Conservation (phyloP, 805 yeast species). For the Candida patagonica region DNA sequence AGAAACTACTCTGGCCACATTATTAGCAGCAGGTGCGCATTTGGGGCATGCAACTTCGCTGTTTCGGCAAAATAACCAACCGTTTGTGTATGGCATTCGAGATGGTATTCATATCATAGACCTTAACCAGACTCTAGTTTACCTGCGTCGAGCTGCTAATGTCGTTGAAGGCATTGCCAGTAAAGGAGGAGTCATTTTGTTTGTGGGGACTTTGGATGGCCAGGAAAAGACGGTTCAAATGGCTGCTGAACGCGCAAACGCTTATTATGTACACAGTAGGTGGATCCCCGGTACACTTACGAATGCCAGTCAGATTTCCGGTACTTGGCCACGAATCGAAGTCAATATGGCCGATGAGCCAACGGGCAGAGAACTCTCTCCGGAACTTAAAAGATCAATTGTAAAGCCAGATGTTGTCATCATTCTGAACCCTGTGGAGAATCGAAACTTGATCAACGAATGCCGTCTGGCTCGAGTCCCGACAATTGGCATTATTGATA, state of each 20-base stretch:
- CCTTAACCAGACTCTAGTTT: slow-evolving; percentile 68
- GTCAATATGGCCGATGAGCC: slow-evolving; percentile 65
- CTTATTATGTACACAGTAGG: slow-evolving; percentile 70
- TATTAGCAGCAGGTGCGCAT: slow-evolving; percentile 90
- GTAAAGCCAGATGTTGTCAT: slow-evolving; percentile 87
- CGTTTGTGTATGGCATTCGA: slow-evolving; percentile 79
- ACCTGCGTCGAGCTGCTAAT: slow-evolving; percentile 71
- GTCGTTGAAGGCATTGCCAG: slow-evolving; percentile 77
- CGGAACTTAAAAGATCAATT: slow-evolving; percentile 38
- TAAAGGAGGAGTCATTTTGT: slow-evolving; percentile 77
- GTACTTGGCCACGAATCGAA: slow-evolving; percentile 57
- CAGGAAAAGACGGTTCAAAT: slow-evolving; percentile 64
- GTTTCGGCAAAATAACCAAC: slow-evolving; percentile 67
- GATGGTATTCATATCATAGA: slow-evolving; percentile 89
- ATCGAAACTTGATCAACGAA: slow-evolving; percentile 70
- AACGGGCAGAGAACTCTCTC: slow-evolving; percentile 49
- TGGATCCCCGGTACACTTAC: slow-evolving; percentile 97
- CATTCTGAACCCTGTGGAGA: slow-evolving; percentile 79
- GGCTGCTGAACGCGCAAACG: slow-evolving; percentile 71
- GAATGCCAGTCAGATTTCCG: slow-evolving; percentile 60
- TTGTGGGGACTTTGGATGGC: slow-evolving; percentile 75
- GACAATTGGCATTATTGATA: slow-evolving; percentile 87
- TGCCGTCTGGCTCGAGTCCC: slow-evolving; percentile 79
- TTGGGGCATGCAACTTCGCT: slow-evolving; percentile 80
- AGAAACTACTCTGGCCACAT: slow-evolving; percentile 55